Evolutionary conservation across 2,329 filamentous ascomycete species (phyloP), one percentile per base, ranked within the genome.

Genomic region (Pestalotiopsis sp.): DNA sequence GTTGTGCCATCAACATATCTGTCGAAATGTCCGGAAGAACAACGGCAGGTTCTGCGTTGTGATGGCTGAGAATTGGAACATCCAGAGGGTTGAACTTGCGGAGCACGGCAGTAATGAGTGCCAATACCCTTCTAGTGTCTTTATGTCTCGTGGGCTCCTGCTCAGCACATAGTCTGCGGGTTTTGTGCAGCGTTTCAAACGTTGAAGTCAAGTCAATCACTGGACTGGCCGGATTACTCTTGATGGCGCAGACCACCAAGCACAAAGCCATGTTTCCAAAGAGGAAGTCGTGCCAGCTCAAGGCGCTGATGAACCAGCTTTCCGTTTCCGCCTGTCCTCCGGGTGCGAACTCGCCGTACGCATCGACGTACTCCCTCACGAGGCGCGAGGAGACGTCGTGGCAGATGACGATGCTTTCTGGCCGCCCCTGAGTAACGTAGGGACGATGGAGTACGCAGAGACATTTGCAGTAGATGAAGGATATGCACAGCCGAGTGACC

Each of bases 261-360:
- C 64, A 66, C 23, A 66, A 20, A 5, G 52, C 41, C 52, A 58
- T 66, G 13, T 31, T 58, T 12, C 64, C 64, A 58, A 66, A 66
- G 12, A 66, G 49, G 20, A 66, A 66, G 64, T 66, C 64, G 13
- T 66, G 64, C 64, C 64, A 66, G 14, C 17, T 57, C 3, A 66
- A 27, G 14, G 36, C 41, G 20, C 64, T 66, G 11, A 58, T 31
- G 45, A 66, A 66, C 64, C 64, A 66, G n/a, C 64, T 66, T 20
- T 66, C 64, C 13, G 64, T 66, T 25, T 66, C 41, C 3, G 64
- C 64, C n/a, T 57, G 52, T 27, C 64, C 64, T 20, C 64, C 64
- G 2, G 64, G 45, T 14, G 41, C 36, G 49, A 66, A 66, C 12
- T 66, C 45, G 49, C 31, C n/a, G n/a, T 66, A 66, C 1, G 64